Conservation (phyloP, 441 rosid species). For the Mallotus japonicus region DNA sequence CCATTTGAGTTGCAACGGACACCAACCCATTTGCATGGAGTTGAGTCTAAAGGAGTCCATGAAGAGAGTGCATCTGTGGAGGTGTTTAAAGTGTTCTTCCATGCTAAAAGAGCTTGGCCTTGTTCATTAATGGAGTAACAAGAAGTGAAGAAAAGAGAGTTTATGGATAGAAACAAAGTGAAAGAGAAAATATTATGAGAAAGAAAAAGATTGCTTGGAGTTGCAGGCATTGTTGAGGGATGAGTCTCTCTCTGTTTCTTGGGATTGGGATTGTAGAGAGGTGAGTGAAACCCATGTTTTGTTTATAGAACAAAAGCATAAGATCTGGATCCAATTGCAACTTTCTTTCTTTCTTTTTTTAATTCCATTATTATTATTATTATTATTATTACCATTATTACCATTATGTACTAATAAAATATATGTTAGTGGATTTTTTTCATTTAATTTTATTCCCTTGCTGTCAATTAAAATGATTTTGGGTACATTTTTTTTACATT, state of each 20-base stretch:
- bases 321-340: conserved; percentile 68
- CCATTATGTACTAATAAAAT: too few relatives aligned
- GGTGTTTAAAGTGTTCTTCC: conserved; percentile 67
- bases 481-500: not conserved
- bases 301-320: conserved; percentile 67
- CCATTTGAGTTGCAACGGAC: conserved; percentile 62
- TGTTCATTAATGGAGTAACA: conserved; percentile 63
- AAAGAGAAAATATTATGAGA: conserved; percentile 37
- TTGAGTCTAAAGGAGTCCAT: conserved; percentile 53
- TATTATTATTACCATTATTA: too few relatives aligned
- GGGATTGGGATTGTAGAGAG: conserved; percentile 75
- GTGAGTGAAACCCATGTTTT: conserved; percentile 66
- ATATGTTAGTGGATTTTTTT: not conserved
- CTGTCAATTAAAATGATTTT: not conserved
- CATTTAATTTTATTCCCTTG: not conserved
- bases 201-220: conserved; percentile 45
- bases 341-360: conserved; percentile 2
- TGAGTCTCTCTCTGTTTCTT: conserved; percentile 50
- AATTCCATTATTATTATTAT: conserved; percentile 14
- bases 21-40: conserved; percentile 81
- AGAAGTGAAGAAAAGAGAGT: conserved; percentile 37
- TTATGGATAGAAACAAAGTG: conserved; percentile 36
- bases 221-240: conserved; percentile 58
- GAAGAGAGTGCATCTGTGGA: conserved; percentile 45
- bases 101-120: conserved; percentile 66